A percentile compares a stretch with the other conserved stretches of the same genome.
Evolutionary conservation across 179 eudicot species (phyloP).

Genomic region (Camellia oleifera): DNA sequence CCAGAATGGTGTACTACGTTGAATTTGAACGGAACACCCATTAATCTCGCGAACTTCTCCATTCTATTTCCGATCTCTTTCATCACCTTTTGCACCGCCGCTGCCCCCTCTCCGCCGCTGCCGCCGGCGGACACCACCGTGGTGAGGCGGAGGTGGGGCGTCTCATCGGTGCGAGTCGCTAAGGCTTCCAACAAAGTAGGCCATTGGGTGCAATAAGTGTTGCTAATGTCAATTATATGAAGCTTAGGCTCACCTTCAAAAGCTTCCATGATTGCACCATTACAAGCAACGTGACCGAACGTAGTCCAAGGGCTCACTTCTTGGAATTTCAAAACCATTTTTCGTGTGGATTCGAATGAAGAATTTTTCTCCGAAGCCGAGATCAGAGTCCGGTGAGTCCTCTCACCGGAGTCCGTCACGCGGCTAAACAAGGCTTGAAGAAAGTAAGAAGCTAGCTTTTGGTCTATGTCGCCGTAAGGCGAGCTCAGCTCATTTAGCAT

Average conservation of each 20-base stretch:
- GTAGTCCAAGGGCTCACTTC: constrained; percentile 61
- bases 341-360: constrained; percentile 70
- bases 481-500: constrained; percentile 86
- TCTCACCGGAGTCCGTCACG: constrained; percentile 69
- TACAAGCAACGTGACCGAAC: constrained; percentile 56
- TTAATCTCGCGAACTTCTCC: constrained; percentile 54
- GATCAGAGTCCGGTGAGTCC: constrained; percentile 38
- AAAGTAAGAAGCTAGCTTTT: constrained; percentile 70
- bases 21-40: constrained; percentile 57
- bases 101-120: constrained; percentile 20
- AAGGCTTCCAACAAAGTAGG: constrained; percentile 55
- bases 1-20: constrained; percentile 41
- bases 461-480: constrained; percentile 87
- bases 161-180: constrained; percentile 50
- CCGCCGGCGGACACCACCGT: constrained; percentile 23
- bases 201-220: constrained; percentile 60
- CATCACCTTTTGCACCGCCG: constrained; percentile 34
- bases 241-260: constrained; percentile 59
- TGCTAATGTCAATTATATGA: constrained; percentile 48
- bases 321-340: constrained; percentile 41
- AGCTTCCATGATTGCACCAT: constrained; percentile 66
- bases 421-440: constrained; percentile 79
- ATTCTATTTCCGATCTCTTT: constrained; percentile 47
- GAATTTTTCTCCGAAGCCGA: constrained; percentile 58
- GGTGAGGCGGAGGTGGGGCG: constrained; percentile 50